A percentile compares a stretch with the other conserved stretches of the same genome.
These are phyloP conservation scores for Suillus clintonianus DNA, from an alignment of 768 basidiomycete genomes.

Conservation along the genomic window DNA sequence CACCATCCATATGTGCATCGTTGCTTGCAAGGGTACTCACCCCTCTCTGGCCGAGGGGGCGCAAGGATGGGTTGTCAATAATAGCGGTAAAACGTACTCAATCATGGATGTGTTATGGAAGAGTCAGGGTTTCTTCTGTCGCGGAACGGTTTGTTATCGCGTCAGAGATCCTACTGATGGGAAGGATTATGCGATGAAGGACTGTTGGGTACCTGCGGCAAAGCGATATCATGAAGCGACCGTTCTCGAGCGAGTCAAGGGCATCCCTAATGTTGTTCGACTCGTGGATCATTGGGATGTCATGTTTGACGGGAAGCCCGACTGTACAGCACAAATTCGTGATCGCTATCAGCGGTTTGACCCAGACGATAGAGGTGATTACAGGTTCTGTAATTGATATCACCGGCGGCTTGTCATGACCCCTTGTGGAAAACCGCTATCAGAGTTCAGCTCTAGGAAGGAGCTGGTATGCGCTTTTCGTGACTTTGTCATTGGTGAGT, in stretches of 20 bases:
- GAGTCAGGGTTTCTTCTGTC: not conserved
- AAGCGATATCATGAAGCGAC: not conserved
- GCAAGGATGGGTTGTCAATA: not conserved
- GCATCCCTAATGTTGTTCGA: not conserved
- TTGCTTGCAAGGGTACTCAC: not conserved
- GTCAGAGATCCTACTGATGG: too few relatives aligned
- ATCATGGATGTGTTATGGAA: not conserved
- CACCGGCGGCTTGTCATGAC: not conserved
- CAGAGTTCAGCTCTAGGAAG: not conserved
- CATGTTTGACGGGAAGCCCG: not conserved
- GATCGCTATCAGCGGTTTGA: too few relatives aligned
- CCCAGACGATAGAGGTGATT: not conserved
- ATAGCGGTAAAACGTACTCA: not conserved
- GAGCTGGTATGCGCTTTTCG: conserved; percentile 9
- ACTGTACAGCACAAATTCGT: not conserved
- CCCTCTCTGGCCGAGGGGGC: not conserved
- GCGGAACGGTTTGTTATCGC: not conserved
- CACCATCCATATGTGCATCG: not conserved
- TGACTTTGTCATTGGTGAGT: conserved; percentile 3
- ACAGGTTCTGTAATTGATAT: not conserved
- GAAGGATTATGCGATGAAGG: not conserved
- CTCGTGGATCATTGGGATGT: not conserved
- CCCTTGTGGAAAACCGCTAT: not conserved
- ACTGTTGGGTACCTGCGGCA: not conserved
- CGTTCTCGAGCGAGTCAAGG: not conserved